Percentiles rank a stretch among this genome's conserved stretches.
Evolutionary conservation across 305 asterid species (phyloP).

Genomic region (Coffea humblotiana): DNA sequence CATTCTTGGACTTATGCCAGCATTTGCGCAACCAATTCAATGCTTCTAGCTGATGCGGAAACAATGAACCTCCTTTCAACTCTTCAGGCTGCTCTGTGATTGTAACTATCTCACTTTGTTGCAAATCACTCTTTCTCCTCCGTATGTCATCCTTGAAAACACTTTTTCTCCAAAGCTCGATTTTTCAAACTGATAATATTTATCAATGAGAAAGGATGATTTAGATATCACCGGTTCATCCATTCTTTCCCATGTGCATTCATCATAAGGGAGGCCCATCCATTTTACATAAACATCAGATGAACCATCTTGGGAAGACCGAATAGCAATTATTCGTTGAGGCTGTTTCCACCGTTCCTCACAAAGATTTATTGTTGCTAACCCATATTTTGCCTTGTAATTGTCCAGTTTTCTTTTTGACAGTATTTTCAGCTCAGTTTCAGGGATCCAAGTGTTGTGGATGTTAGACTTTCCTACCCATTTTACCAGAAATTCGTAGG

Average conservation of each 20-base stretch:
- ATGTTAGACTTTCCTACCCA: slow-evolving; percentile 97
- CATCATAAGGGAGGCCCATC: slow-evolving; percentile 89
- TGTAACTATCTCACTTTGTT: slow-evolving; percentile 55
- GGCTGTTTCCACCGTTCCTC: slow-evolving; percentile 93
- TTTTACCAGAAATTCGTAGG: slow-evolving; percentile 84
- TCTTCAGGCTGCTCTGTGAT: slow-evolving; percentile 94
- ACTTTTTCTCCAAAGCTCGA: slow-evolving; percentile 58
- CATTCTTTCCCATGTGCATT: slow-evolving; percentile 97
- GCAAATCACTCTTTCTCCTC: slow-evolving; percentile 39
- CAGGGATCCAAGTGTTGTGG: slow-evolving; percentile 88
- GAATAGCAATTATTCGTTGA: slow-evolving; percentile 78
- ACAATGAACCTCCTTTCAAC: slow-evolving; percentile 79
- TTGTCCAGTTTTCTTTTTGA: slow-evolving; percentile 92
- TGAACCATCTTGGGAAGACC: slow-evolving; percentile 59
- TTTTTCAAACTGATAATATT: slow-evolving; percentile 68
- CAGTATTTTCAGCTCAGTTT: slow-evolving; percentile 72
- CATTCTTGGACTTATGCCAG: slow-evolving; percentile 90
- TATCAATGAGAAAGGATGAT: slow-evolving; percentile 63
- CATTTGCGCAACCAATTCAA: slow-evolving; percentile 97
- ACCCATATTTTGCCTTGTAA: slow-evolving; percentile 88
- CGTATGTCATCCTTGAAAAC: slow-evolving; percentile 39
- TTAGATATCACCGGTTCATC: slow-evolving; percentile 71
- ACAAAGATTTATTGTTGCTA: slow-evolving; percentile 66
- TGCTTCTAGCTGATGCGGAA: slow-evolving; percentile 99
- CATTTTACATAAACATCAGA: slow-evolving; percentile 83